Base-by-base conservation (phyloP, 768 basidiomycete genomes). In the Candolleomyces aberdarensis region DNA sequence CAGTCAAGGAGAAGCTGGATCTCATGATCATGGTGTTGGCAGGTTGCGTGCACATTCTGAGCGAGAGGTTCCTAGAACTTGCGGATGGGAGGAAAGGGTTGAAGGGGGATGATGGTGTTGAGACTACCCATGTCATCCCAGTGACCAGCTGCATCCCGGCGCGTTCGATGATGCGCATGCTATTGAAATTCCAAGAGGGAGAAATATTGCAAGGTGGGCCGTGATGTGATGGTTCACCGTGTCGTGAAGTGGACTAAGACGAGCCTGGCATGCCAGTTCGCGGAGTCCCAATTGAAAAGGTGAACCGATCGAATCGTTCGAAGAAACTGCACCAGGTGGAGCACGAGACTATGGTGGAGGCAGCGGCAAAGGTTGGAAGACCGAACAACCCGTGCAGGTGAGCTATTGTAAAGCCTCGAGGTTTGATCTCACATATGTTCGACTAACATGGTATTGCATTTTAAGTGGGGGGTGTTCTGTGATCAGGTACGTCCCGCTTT, bases 41-140 rank as follows among this genome's bases (percentile, higher is more conserved):
- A 0, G 97, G 97, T 0, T 99, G 94, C 92, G 98, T 99, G 96
- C 96, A 98, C 69, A 92, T 98, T 67, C 81, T 98, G 61, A 86
- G 88, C 59, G 88, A 92, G 56, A 77, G 76, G 0, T 97, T 98
- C 73, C 74, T 98, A 60, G 84, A 92, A 19, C 78, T 85, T 36
- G 71, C 92, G 54, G 77, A 80, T 51, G 83, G 83, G 6, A 67
- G 72, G 15, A 71, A 71, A 56, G 65, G 65, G 0, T 66, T 75
- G 40, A 72, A 72, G 1, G 78, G 73, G 8, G 77, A 75, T 51
- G 74, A 75, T 56, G 74, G 70, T 56, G 66, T 70, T 15, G 60
- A 64, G 26, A 65, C 59, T 22, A 54, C 46, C 10, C 50, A 59
- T 32, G 66, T 72, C 2, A 83, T 96, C 2, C 88, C 93, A 0